Conservation (phyloP, 1,284 basidiomycete species). For the Cutaneotrichosporon cutaneum region DNA sequence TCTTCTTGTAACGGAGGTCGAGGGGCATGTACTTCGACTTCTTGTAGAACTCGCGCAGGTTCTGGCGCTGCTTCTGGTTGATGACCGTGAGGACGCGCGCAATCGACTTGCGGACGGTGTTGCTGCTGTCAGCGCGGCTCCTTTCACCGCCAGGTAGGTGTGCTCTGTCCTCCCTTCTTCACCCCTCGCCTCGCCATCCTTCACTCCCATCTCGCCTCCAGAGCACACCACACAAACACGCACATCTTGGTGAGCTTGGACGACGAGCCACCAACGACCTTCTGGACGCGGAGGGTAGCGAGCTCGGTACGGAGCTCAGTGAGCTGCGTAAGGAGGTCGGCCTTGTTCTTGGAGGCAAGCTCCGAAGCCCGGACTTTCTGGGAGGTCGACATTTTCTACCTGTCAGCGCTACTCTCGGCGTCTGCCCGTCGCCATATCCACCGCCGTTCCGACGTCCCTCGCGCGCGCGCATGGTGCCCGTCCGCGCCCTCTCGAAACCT, state of each 20-base stretch:
- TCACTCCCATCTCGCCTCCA: neutral
- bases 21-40: constrained; percentile 83
- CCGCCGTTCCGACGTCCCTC: neutral
- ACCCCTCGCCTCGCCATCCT: neutral
- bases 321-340: constrained; percentile 94
- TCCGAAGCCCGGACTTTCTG: constrained; percentile 90
- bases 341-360: constrained; percentile 97
- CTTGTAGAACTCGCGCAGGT: constrained; percentile 98
- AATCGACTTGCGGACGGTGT: constrained; percentile 97
- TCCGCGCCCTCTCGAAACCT: neutral
- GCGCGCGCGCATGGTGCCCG: neutral
- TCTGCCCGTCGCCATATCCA: neutral
- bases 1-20: constrained; percentile 97
- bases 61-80: constrained; percentile 97
- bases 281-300: constrained; percentile 89
- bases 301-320: constrained; percentile 95
- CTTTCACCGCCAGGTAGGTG: neutral
- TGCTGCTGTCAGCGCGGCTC: constrained; percentile 58
- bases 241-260: constrained; percentile 98
- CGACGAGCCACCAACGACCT: constrained; percentile 94
- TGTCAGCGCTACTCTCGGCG: constrained; percentile 1
- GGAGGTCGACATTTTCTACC: constrained; percentile 45
- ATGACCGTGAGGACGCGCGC: constrained; percentile 97
- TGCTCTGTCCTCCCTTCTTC: neutral
- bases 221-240: constrained; percentile 46